Conservation (phyloP, 139 green algal species). For the Tetradesmus lagerheimii region DNA sequence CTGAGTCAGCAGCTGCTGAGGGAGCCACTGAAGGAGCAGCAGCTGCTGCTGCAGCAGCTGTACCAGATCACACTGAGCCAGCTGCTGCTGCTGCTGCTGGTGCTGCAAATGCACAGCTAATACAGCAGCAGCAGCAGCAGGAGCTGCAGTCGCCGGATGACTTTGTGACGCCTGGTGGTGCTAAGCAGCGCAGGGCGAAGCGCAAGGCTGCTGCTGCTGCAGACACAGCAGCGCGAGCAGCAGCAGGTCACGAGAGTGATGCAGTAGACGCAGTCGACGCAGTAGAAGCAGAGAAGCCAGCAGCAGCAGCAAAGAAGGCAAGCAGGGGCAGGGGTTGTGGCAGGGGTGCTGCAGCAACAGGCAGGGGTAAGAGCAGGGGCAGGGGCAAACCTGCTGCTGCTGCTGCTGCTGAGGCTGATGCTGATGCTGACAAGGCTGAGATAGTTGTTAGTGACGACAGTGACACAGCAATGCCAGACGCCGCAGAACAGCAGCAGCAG, state of each 20-base stretch:
- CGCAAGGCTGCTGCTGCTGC: background rate
- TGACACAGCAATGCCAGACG: background rate
- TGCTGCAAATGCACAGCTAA: background rate
- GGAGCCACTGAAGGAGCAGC: background rate
- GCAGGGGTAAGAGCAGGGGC: background rate
- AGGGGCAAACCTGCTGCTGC: background rate
- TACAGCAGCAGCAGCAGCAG: background rate
- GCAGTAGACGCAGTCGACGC: background rate
- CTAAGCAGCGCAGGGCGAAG: background rate
- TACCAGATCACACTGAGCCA: background rate
- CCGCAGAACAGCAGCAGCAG: background rate
- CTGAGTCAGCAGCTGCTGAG: background rate
- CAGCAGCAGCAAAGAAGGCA: background rate
- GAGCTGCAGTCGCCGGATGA: background rate
- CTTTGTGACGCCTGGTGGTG: background rate
- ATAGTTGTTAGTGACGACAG: background rate
- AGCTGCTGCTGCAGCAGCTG: background rate
- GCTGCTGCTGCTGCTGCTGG: conserved; percentile 6
- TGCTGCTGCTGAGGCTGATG: background rate
- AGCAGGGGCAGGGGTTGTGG: background rate
- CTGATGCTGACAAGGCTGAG: background rate
- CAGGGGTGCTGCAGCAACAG: background rate
- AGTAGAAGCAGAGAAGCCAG: background rate
- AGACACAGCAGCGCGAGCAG: background rate
- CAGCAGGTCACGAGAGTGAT: background rate